Percentiles rank a stretch among this genome's conserved stretches.
These are phyloP conservation scores for Stemphylium vesicarium DNA, from an alignment of 2,329 filamentous ascomycete species.

Conservation along the genomic window DNA sequence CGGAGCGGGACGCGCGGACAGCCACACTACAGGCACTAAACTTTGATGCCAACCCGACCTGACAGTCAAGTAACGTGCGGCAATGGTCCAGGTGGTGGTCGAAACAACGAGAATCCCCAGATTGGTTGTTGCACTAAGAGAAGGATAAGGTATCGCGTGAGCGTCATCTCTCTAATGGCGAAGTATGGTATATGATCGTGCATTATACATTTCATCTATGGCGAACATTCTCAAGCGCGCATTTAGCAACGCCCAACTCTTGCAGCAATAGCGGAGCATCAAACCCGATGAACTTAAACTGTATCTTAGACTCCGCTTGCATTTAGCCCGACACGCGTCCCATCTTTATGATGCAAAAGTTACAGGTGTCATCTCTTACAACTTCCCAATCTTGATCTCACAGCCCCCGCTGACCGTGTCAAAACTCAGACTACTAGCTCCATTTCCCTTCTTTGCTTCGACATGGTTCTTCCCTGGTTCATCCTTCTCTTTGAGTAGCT, in stretches of 20 bases:
- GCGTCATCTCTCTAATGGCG: too few relatives aligned
- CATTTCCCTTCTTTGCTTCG: slow-evolving; percentile 50
- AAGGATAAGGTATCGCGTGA: background rate
- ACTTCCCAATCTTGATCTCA: slow-evolving; percentile 41
- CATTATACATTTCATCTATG: too few relatives aligned
- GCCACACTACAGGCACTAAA: background rate
- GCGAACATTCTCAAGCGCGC: too few relatives aligned
- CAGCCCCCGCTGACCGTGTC: slow-evolving; percentile 41
- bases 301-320: too few relatives aligned
- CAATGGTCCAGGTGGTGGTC: slow-evolving; percentile 5
- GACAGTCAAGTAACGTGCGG: slow-evolving; percentile 6
- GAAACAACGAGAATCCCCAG: background rate
- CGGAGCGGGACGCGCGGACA: slow-evolving; percentile 19
- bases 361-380: slow-evolving; percentile 13
- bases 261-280: too few relatives aligned
- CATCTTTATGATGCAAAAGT: background rate
- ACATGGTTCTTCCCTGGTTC: slow-evolving; percentile 42
- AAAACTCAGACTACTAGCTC: slow-evolving; percentile 43
- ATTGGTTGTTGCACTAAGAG: background rate
- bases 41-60: background rate
- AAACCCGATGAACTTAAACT: too few relatives aligned
- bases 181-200: too few relatives aligned
- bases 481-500: slow-evolving; percentile 38
- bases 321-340: background rate
- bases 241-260: too few relatives aligned